Percentiles rank a stretch among this genome's conserved stretches.
These are phyloP conservation scores for Collybia nuda DNA, from an alignment of 768 basidiomycete species.

Conservation along the genomic window DNA sequence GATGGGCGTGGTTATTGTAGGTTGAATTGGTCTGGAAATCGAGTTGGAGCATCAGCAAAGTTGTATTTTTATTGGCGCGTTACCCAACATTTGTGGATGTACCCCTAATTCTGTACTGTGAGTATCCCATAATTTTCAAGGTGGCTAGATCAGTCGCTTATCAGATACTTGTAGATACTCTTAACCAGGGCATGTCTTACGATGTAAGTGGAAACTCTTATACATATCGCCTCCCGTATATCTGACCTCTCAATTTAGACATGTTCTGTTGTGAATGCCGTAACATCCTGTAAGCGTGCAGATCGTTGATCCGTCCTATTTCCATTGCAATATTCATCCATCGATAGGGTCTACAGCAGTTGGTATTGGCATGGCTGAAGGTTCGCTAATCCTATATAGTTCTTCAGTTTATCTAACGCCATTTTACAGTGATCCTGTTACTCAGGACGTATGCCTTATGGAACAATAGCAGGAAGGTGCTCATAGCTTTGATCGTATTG, in stretches of 20 bases:
- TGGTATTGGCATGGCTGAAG: slow-evolving; percentile 13
- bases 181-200: slow-evolving; percentile 1
- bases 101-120: slow-evolving; percentile 16
- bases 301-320: neutral
- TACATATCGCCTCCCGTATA: too few relatives aligned
- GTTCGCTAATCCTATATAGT: neutral
- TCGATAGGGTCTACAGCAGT: slow-evolving; percentile 2
- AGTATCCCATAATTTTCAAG: neutral
- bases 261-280: too few relatives aligned
- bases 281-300: too few relatives aligned
- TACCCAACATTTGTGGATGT: slow-evolving; percentile 25
- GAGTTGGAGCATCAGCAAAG: slow-evolving; percentile 19
- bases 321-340: neutral
- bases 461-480: neutral
- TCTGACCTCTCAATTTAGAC: too few relatives aligned
- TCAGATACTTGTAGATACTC: slow-evolving; percentile 1
- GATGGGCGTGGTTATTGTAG: slow-evolving; percentile 2
- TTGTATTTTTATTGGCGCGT: slow-evolving; percentile 20
- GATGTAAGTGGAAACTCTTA: too few relatives aligned
- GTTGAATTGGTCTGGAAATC: slow-evolving; percentile 22
- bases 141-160: neutral
- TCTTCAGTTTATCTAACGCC: neutral
- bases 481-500: neutral
- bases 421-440: neutral
- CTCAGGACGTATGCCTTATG: slow-evolving; percentile 1